Base-by-base conservation (phyloP, 2,329 filamentous ascomycete genomes). In the Purpureocillium lavendulum region DNA sequence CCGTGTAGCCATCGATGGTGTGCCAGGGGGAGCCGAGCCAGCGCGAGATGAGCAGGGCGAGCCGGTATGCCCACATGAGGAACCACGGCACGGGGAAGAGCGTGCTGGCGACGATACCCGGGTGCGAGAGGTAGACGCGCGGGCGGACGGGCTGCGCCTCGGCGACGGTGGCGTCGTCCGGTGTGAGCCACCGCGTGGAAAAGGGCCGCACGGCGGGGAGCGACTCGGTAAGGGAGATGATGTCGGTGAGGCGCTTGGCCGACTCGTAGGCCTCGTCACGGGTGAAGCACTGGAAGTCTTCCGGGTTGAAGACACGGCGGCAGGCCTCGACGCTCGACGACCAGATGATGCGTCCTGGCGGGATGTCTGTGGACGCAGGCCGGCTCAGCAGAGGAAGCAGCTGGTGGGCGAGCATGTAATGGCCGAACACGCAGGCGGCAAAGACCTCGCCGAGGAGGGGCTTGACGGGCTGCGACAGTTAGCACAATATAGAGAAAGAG, bases 21-120 rank as follows among this genome's bases (percentile, higher is more conserved):
- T 97, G 90, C 92, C 92, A 98, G 10, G 85, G 85, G 3, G 86
- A 94, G 36, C 92, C 92, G 18, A 88, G 57, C 67, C 75, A 80
- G 47, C 90, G 84, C 12, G 79, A 78, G 13, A 94, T 33, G 57
- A 80, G 81, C 57, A 94, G 81, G 4, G 75, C 67, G 15, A 75
- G 54, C 37, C 76, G 61, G 75, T 92, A 92, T 44, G 73, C 67
- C 58, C 77, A 81, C 46, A 78, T 75, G 44, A 95, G 70, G 47
- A 88, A 67, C 48, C 73, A 70, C 37, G 77, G 73, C 7, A 96
- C 71, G 1, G 85, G 81, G 46, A 96, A 75, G 47, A 98, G 84
- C 2, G 80, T 75, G 2, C 89, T 95, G 39, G 77, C 82, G 47
- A 89, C 84, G 45, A 98, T 75, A 45, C 92, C 92, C 0, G 92